Conservation (phyloP, 2,329 filamentous ascomycete genomes). For the Podosphaera aphanis region DNA sequence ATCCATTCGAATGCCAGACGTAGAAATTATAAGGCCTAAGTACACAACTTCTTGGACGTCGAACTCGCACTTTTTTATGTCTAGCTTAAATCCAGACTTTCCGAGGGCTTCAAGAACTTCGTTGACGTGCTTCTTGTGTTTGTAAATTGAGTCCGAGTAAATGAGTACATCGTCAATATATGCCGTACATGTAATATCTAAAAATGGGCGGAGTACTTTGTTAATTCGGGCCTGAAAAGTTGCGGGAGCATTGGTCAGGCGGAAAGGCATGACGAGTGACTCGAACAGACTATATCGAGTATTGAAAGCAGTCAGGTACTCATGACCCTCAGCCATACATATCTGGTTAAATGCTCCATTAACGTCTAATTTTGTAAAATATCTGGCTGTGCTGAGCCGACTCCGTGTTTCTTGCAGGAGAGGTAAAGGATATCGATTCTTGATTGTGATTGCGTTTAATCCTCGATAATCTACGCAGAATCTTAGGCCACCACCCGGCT, state of each 20-base stretch:
- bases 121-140: not conserved
- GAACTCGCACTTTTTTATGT: not conserved
- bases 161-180: not conserved
- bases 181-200: not conserved
- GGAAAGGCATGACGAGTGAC: not conserved
- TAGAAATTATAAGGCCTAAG: not conserved
- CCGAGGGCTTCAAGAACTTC: not conserved
- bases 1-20: not conserved
- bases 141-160: not conserved
- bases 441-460: not conserved
- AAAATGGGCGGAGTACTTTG: not conserved
- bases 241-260: not conserved
- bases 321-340: not conserved
- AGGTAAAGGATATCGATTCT: not conserved
- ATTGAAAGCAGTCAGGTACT: not conserved
- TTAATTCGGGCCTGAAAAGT: not conserved
- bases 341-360: not conserved
- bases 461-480: not conserved
- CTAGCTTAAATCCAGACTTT: not conserved
- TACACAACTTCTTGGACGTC: not conserved
- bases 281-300: not conserved
- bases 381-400: not conserved
- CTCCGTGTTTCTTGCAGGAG: not conserved
- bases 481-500: not conserved
- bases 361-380: conserved; percentile 1